Percentiles rank a stretch among this genome's conserved stretches.
Conservation (phyloP, 768 basidiomycete genomes). For the Exsudoporus frostii region DNA sequence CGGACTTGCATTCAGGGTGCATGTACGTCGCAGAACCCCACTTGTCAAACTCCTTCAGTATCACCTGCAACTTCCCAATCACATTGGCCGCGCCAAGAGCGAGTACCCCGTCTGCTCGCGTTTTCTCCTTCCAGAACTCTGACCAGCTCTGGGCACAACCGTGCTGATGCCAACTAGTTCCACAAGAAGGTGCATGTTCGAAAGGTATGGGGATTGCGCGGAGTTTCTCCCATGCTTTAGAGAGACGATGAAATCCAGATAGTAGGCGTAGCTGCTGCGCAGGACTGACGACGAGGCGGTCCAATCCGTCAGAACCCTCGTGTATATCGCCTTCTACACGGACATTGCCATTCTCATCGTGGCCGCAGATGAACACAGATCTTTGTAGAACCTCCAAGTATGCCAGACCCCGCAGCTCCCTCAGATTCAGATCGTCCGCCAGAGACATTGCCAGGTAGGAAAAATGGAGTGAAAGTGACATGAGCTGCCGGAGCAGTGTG, state of each 20-base stretch:
- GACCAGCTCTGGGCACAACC: constrained; percentile 70
- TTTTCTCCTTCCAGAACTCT: constrained; percentile 80
- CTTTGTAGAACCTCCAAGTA: constrained; percentile 76
- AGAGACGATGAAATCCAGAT: constrained; percentile 67
- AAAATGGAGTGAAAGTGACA: constrained; percentile 60
- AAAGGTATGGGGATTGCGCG: constrained; percentile 57
- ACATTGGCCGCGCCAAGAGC: constrained; percentile 62
- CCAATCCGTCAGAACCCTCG: constrained; percentile 37
- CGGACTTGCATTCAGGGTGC: constrained; percentile 68
- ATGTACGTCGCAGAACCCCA: constrained; percentile 75
- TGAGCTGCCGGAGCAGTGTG: constrained; percentile 53
- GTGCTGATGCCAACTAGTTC: constrained; percentile 69
- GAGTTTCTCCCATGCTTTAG: constrained; percentile 61
- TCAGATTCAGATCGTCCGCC: constrained; percentile 65
- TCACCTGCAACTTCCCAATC: constrained; percentile 56
- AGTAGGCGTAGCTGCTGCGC: constrained; percentile 64
- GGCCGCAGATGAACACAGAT: constrained; percentile 33
- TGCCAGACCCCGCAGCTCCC: constrained; percentile 56
- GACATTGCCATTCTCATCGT: constrained; percentile 10
- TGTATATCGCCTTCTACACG: constrained; percentile 32
- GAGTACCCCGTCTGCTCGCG: constrained; percentile 57
- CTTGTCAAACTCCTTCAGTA: constrained; percentile 66
- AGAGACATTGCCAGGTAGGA: constrained; percentile 72
- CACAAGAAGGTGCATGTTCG: constrained; percentile 61
- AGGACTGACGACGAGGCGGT: constrained; percentile 50